Evolutionary conservation across 139 green algal genomes (phyloP), one percentile per base, ranked within the genome.

Genomic region (Volvox africanus): DNA sequence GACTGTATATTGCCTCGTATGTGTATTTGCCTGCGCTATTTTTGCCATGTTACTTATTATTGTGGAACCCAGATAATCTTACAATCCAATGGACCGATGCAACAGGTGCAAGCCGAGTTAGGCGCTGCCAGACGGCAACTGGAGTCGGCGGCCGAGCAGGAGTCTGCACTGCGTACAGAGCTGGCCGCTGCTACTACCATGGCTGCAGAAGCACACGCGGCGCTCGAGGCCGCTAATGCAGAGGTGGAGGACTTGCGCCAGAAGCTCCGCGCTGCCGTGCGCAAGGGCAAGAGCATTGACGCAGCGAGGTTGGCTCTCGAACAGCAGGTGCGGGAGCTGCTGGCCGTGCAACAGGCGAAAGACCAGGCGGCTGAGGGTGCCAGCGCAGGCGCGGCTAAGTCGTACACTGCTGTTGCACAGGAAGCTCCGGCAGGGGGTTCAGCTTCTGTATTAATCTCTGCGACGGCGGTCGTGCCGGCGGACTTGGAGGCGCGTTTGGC

Each of bases 201-300:
- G 14, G 84, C 69, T 24, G 69, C 36, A 6, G 84, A 55, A 30
- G 37, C 69, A 19, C 67, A 21, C n/a, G 36, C 37, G 28, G n/a
- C 44, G 11, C 35, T 71, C n/a, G 84, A 65, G 33, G 37, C 61
- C 2, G 75, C 77, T 20, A 62, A 24, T 35, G 61, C 73, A 37
- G 89, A 92, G 89, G 73, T 82, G 26, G 89, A 92, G 61, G 89
- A 92, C 71, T 33, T 89, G 61, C 89, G 89, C 2, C 68, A 89
- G 50, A 92, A 92, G 83, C 89, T 92, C 69, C 55, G 82, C 17
- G 83, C 82, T 0, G 89, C 89, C 1, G 75, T 92, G 21, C 87
- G 78, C 71, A 92, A 92, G 83, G 89, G 89, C 81, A 92, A 90
- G 89, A 55, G 11, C 50, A 87, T 92, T 30, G 89, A 92, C 35